Base-by-base conservation (phyloP, 2,329 filamentous ascomycete species). In the Hirsutella rhossiliensis region DNA sequence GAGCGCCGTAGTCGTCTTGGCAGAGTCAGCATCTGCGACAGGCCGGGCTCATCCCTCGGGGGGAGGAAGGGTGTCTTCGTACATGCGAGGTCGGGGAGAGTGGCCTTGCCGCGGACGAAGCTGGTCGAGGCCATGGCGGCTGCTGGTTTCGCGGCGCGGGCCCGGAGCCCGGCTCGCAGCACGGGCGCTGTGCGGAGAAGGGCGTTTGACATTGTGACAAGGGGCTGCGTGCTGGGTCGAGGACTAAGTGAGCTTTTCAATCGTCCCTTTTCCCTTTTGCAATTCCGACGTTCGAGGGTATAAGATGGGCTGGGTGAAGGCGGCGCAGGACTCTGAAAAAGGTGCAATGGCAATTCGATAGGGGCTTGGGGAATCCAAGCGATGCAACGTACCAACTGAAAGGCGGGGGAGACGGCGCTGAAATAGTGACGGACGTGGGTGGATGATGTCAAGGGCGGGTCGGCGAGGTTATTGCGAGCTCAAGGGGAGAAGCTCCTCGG, bases 1-100 rank as follows among this genome's bases (percentile, higher is more conserved):
- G 87, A 43, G 89, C 92, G 62, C 84, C 87, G 66, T 96, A 98
- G 75, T 96, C 92, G 63, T 97, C 90, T 95, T 19, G 32, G 28
- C 7, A 41, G 20, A 11, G 28, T 23, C 15, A 15, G 20, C 23
- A 6, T 27, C 9, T 27, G 23, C 23, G 3, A 27, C 9, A n/a
- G 23, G 23, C 23, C 23, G 6, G 23, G 23, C 9, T 27, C 23
- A 9, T 7, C 6, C 6, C 23, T 27, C 23, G 19, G 11, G n/a
- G 13, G 23, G 32, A 23, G 20, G 17, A 15, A 27, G 36, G 38
- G 27, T 8, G 34, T n/a, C 9, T 19, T 43, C 70, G 56, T 58
- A 76, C 73, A 76, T 23, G 67, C 54, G n/a, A 97, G 81, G 59
- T 96, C 89, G 51, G 92, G 92, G 37, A 98, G 83, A 37, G 89